Evolutionary conservation across 129 eudicot genomes (phyloP).

Genomic region (Silybum marianum): DNA sequence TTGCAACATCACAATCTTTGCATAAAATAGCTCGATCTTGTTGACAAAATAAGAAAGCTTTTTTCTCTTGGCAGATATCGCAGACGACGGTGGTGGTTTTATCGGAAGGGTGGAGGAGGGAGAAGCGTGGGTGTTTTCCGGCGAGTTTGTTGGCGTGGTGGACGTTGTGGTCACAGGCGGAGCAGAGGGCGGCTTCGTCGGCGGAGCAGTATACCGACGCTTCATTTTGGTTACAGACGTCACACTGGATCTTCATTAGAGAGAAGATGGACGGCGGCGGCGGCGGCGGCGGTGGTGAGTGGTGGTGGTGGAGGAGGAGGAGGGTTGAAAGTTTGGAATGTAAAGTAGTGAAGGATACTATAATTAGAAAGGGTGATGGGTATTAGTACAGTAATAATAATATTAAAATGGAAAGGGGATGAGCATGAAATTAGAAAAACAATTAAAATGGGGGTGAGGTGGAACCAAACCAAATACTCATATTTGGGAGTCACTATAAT

Average conservation of each 20-base stretch:
- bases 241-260: conserved; percentile 90
- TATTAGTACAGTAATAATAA: not conserved
- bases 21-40: conserved; percentile 79
- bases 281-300: not conserved
- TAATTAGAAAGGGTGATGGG: conserved; percentile 27
- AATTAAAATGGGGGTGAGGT: conserved; percentile 15
- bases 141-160: conserved; percentile 98
- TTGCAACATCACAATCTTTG: conserved; percentile 63
- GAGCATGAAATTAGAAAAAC: conserved; percentile 28
- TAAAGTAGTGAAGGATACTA: conserved; percentile 11
- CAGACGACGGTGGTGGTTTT: conserved; percentile 51
- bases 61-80: conserved; percentile 75
- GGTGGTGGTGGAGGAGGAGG: conserved; percentile 2
- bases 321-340: not conserved
- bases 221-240: conserved; percentile 67
- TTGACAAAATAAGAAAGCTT: conserved; percentile 75
- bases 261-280: not conserved
- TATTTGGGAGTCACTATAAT: too few relatives aligned
- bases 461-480: too few relatives aligned
- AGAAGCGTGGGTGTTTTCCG: conserved; percentile 85
- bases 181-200: conserved; percentile 88
- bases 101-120: conserved; percentile 70
- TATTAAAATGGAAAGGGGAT: conserved; percentile 22
- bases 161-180: conserved; percentile 80
- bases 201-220: conserved; percentile 74